Conservation (phyloP, 148 eudicot species). For the Persicaria tinctoria region DNA sequence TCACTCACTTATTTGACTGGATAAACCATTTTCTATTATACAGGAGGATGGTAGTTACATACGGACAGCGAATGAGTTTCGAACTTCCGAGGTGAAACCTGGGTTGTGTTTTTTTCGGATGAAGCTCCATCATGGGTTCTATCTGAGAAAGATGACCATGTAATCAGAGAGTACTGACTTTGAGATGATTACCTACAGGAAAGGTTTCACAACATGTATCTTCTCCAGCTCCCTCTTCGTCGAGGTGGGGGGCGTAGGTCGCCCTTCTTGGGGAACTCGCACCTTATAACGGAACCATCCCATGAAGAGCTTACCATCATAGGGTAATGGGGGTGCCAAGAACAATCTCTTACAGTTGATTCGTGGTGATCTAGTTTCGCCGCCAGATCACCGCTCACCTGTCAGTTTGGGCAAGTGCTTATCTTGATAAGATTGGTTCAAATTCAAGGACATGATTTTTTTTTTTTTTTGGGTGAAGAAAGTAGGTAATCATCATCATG, state of each 20-base stretch:
- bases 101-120: background rate
- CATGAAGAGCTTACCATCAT: constrained; percentile 67
- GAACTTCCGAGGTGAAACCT: background rate
- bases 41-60: background rate
- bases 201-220: constrained; percentile 13
- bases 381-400: constrained; percentile 53
- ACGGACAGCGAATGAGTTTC: background rate
- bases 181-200: too few relatives aligned
- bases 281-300: constrained; percentile 53
- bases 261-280: constrained; percentile 50
- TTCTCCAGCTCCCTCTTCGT: constrained; percentile 23
- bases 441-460: background rate
- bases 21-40: background rate
- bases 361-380: constrained; percentile 58
- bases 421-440: background rate
- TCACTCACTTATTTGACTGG: background rate
- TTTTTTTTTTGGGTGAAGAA: background rate
- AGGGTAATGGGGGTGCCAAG: constrained; percentile 78
- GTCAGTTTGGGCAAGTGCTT: too few relatives aligned
- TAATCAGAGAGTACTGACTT: background rate
- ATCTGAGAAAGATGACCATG: background rate
- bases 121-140: background rate
- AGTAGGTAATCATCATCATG: background rate
- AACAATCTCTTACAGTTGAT: constrained; percentile 58
- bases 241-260: constrained; percentile 17